These are phyloP conservation scores for Lactarius tabidus DNA, from an alignment of 768 basidiomycete species.

Conservation along the genomic window DNA sequence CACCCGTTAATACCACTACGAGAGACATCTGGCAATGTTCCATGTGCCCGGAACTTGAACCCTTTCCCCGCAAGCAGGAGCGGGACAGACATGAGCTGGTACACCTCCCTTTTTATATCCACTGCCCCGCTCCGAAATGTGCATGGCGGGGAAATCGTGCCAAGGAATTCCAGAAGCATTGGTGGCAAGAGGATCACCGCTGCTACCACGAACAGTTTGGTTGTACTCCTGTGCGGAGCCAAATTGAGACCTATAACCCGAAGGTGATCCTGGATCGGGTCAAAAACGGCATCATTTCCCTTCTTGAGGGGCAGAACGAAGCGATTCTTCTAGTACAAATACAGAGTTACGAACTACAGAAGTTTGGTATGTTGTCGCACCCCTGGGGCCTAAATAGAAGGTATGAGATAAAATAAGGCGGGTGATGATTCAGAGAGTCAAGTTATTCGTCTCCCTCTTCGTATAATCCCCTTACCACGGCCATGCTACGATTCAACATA, in stretches of 20 bases:
- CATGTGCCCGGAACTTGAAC: neutral
- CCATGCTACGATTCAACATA: too few relatives aligned
- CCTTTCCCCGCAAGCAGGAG: neutral
- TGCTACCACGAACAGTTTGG: neutral
- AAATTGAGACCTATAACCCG: neutral
- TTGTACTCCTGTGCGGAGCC: neutral
- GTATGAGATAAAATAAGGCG: neutral
- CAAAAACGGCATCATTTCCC: neutral
- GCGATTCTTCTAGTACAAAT: neutral
- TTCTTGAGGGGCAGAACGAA: neutral
- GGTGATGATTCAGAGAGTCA: too few relatives aligned
- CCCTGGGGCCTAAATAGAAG: neutral
- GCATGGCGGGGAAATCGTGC: neutral
- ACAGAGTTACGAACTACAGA: neutral
- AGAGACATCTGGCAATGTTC: neutral
- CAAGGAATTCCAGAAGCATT: neutral
- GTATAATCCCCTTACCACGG: too few relatives aligned
- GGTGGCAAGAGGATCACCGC: neutral
- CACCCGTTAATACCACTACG: neutral
- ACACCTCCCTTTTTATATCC: neutral
- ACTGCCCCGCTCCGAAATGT: neutral
- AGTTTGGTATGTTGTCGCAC: neutral
- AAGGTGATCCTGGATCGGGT: neutral
- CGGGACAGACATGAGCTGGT: neutral
- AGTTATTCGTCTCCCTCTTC: too few relatives aligned